Evolutionary conservation across 73 alveolate genomes (phyloP).

Genomic region (Paramecium sexaurelia): DNA sequence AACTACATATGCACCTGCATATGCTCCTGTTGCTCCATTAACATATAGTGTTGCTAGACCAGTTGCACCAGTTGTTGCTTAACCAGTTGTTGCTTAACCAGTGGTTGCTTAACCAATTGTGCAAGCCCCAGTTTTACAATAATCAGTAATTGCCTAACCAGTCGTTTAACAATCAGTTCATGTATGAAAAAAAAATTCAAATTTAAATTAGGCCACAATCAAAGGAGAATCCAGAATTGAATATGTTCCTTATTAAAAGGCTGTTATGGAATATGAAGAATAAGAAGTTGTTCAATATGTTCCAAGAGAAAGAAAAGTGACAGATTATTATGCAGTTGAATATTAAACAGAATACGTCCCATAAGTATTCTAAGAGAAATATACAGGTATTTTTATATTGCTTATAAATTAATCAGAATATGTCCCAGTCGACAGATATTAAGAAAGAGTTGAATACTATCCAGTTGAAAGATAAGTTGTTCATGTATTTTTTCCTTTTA

Average conservation of each 20-base stretch:
- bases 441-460: slow-evolving; percentile 71
- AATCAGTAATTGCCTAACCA: slow-evolving; percentile 1
- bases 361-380: slow-evolving; percentile 65
- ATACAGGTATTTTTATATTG: background rate
- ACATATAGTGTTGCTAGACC: slow-evolving; percentile 49
- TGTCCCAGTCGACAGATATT: slow-evolving; percentile 64
- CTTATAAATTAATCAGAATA: background rate
- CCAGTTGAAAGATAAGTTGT: slow-evolving; percentile 67
- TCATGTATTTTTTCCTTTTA: background rate
- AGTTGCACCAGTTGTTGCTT: slow-evolving; percentile 19
- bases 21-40: slow-evolving; percentile 42
- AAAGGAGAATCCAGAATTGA: slow-evolving; percentile 71
- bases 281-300: slow-evolving; percentile 60
- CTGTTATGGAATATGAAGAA: slow-evolving; percentile 65
- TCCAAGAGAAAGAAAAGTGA: slow-evolving; percentile 66
- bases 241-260: slow-evolving; percentile 61
- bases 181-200: background rate
- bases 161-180: background rate
- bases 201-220: slow-evolving; percentile 33
- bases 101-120: background rate
- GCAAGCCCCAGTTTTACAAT: background rate
- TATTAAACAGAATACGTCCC: slow-evolving; percentile 64
- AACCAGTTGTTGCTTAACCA: slow-evolving; percentile 41
- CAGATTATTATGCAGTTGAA: slow-evolving; percentile 70
- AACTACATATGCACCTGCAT: background rate